phyloP scores from a whole-genome alignment of 306 rosid genomes.

The Mimosa bimucronata region DNA sequence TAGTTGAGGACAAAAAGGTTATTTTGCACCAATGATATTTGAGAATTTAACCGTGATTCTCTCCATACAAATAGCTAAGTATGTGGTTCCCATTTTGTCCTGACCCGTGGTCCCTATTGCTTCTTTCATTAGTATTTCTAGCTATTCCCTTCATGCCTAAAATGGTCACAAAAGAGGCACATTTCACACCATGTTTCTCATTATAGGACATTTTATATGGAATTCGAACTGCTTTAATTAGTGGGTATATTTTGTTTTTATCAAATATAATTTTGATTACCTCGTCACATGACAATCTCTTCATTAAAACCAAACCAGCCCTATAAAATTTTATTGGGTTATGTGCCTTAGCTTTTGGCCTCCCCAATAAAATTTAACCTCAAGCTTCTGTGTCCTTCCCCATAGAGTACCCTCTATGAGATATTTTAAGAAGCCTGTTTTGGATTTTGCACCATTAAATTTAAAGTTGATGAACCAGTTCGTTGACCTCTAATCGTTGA shows the following conservation, averaged over 20 bases:
- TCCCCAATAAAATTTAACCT: slow-evolving; percentile 54
- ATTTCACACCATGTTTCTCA: slow-evolving; percentile 39
- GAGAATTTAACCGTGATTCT: no score
- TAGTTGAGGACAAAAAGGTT: no score
- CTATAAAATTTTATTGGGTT: slow-evolving; percentile 42
- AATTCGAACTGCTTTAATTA: not conserved
- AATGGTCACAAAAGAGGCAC: slow-evolving; percentile 35
- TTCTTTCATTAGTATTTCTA: not conserved
- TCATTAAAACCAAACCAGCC: slow-evolving; percentile 24
- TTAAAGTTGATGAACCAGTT: not conserved
- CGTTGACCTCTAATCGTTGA: slow-evolving; percentile 19
- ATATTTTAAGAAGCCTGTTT: slow-evolving; percentile 32
- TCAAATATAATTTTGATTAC: slow-evolving; percentile 27
- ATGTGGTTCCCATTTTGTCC: not conserved
- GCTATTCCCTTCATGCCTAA: not conserved
- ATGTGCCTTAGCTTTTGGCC: slow-evolving; percentile 44
- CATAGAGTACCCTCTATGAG: slow-evolving; percentile 23
- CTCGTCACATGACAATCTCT: slow-evolving; percentile 56
- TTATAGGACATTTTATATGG: slow-evolving; percentile 21
- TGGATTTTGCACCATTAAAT: slow-evolving; percentile 31
- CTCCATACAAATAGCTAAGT: not conserved
- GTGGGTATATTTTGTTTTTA: slow-evolving; percentile 3
- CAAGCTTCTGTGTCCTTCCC: slow-evolving; percentile 22
- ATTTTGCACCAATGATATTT: no score
- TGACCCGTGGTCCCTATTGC: not conserved